These are phyloP conservation scores for Cercospora sojina DNA, from an alignment of 2,329 filamentous ascomycete species.

Conservation along the genomic window DNA sequence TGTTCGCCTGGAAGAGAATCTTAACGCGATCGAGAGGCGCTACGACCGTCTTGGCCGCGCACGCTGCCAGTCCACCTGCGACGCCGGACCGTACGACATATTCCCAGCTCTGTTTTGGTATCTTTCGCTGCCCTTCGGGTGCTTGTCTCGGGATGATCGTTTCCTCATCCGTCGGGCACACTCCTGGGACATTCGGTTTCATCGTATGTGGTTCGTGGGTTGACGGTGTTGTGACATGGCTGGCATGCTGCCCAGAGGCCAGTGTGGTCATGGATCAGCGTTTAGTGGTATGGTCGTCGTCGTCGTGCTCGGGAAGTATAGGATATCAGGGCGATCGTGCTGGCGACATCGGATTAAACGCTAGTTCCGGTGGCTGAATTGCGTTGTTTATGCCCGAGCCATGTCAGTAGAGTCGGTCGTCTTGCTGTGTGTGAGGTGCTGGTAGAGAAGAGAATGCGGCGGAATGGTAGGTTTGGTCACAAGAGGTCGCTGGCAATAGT, in stretches of 20 bases:
- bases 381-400: not conserved
- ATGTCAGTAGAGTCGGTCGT: not conserved
- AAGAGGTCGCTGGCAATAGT: not conserved
- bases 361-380: slow-evolving; percentile 10
- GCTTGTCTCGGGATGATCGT: slow-evolving; percentile 43
- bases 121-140: slow-evolving; percentile 49
- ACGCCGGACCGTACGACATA: slow-evolving; percentile 81
- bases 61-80: slow-evolving; percentile 87
- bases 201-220: slow-evolving; percentile 42
- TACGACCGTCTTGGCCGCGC: slow-evolving; percentile 91
- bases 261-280: slow-evolving; percentile 31
- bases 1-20: slow-evolving; percentile 95
- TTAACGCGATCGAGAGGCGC: slow-evolving; percentile 96
- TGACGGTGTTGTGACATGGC: slow-evolving; percentile 25
- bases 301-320: slow-evolving; percentile 8
- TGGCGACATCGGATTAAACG: slow-evolving; percentile 20
- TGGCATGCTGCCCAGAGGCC: slow-evolving; percentile 30
- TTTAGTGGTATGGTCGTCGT: slow-evolving; percentile 1
- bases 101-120: slow-evolving; percentile 72
- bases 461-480: not conserved
- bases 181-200: slow-evolving; percentile 40
- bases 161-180: slow-evolving; percentile 55
- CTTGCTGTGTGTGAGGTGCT: not conserved
- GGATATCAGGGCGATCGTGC: slow-evolving; percentile 10
- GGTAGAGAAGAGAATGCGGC: not conserved